Conservation (phyloP, 345 rosid genomes). For the Salix exigua region DNA sequence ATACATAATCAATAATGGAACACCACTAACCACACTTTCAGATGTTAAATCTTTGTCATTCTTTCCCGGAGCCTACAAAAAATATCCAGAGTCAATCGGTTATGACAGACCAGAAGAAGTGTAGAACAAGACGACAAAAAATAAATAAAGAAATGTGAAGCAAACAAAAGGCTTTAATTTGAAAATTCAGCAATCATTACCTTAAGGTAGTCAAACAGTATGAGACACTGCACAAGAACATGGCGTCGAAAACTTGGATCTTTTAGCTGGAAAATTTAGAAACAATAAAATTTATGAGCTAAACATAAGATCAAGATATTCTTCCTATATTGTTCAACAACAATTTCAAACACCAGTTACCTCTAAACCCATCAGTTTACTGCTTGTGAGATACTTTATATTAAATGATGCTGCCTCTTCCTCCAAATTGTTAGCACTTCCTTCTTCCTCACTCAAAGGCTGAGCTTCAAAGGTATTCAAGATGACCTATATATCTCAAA, state of each 20-base stretch:
- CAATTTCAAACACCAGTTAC: constrained; percentile 31
- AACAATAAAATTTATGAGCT: constrained; percentile 5
- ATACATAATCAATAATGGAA: constrained; percentile 6
- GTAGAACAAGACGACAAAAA: not conserved
- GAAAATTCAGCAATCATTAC: constrained; percentile 35
- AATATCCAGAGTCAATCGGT: constrained; percentile 16
- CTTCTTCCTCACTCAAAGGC: constrained; percentile 96
- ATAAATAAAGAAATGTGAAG: not conserved
- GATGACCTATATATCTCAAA: constrained; percentile 60
- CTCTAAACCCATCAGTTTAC: constrained; percentile 98
- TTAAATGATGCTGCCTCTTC: constrained; percentile 88
- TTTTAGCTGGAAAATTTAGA: constrained; percentile 60
- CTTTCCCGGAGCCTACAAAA: constrained; percentile 81
- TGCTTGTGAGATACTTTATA: constrained; percentile 95
- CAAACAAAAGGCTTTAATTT: constrained; percentile 1
- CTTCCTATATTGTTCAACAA: constrained; percentile 10
- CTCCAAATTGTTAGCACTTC: constrained; percentile 85
- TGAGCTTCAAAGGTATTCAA: constrained; percentile 91
- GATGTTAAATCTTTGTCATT: constrained; percentile 86
- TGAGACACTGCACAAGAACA: constrained; percentile 94
- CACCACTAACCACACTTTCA: constrained; percentile 85
- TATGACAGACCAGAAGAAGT: not conserved
- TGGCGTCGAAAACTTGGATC: constrained; percentile 97
- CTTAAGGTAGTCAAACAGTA: constrained; percentile 87
- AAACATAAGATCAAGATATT: constrained; percentile 11